Base-by-base conservation (phyloP, 176 grass and related monocot species). In the Hsuehochloa calcarea region DNA sequence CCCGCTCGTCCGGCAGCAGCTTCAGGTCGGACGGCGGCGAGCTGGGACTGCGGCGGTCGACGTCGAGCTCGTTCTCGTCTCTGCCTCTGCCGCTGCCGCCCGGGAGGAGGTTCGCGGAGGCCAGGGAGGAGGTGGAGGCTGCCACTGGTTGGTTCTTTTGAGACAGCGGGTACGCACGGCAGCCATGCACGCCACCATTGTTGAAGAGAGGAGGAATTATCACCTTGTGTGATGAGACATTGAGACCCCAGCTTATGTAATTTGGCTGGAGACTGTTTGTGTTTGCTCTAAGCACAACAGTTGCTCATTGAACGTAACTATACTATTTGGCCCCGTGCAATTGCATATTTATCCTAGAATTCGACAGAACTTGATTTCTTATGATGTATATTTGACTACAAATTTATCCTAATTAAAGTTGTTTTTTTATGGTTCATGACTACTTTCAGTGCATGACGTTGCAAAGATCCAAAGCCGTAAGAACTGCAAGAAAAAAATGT, bases 71-170 rank as follows among this genome's bases (percentile, higher is more conserved):
- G 12, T 88, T 59, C 39, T 86, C 72, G 38, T 89, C 81, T 45
- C 79, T 89, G 51, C 79, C 81, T 45, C 79, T 89, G 51, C 79
- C 88, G 2, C 65, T 84, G n/a, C 83, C 78, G 37, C 84, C 63
- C 14, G 79, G 88, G 44, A 67, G 75, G 40, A 86, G 38, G 6
- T 14, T 68, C 3, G 31, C 74, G 6, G 74, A 50, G 65, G 60
- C 79, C 16, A 86, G 82, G 52, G 82, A 90, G 22, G 85, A 90
- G 82, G 75, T 46, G 13, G 79, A 86, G 44, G 80, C 72, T 14
- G 79, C 91, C 60, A 44, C 31, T 3, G 77, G 74, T 20, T 90
- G 88, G 90, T 75, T 89, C 62, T 80, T 88, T 51, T 95, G 88
- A 89, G 38, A 5, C 10, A 22, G 8, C n/a, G 37, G 38, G 22